A percentile compares a stretch with the other conserved stretches of the same genome.
Evolutionary conservation across 768 basidiomycete genomes (phyloP).

Genomic region (Boletus sensibilis): DNA sequence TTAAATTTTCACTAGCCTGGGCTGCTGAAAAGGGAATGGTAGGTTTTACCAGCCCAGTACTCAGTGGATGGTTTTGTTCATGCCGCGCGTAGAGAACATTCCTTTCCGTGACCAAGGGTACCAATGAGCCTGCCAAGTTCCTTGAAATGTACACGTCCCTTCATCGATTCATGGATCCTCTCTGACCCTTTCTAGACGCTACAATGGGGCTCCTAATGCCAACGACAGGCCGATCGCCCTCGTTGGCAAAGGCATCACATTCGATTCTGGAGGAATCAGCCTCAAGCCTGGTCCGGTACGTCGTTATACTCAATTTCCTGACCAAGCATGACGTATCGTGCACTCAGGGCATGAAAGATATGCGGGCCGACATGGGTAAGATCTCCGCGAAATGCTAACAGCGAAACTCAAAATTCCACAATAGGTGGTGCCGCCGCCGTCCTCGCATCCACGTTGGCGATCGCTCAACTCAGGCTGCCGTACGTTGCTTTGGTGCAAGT

Average conservation of each 20-base stretch:
- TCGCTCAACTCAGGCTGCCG: conserved; percentile 82
- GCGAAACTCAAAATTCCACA: not conserved
- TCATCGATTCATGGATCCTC: not conserved
- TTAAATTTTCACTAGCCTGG: conserved; percentile 53
- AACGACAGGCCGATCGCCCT: conserved; percentile 64
- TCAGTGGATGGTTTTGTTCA: not conserved
- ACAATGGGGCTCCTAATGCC: conserved; percentile 66
- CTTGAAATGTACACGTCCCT: conserved; percentile 65
- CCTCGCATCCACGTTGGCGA: conserved; percentile 67
- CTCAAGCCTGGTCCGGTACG: conserved; percentile 72
- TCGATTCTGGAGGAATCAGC: conserved; percentile 86
- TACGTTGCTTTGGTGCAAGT: conserved; percentile 35
- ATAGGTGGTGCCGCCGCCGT: conserved; percentile 79
- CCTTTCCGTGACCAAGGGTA: conserved; percentile 83
- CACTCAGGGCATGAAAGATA: conserved; percentile 71
- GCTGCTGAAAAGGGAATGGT: conserved; percentile 85
- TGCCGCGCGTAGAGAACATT: conserved; percentile 58
- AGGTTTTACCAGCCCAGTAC: not conserved
- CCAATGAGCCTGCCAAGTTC: conserved; percentile 81
- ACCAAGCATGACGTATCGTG: not conserved
- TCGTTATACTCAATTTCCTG: conserved; percentile 5
- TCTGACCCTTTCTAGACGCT: conserved; percentile 50
- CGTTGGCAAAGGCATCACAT: conserved; percentile 89
- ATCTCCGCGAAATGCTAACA: not conserved
- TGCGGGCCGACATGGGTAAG: conserved; percentile 86